These are phyloP conservation scores for Gynochthodes officinalis DNA, from an alignment of 257 asterid genomes.

Conservation along the genomic window DNA sequence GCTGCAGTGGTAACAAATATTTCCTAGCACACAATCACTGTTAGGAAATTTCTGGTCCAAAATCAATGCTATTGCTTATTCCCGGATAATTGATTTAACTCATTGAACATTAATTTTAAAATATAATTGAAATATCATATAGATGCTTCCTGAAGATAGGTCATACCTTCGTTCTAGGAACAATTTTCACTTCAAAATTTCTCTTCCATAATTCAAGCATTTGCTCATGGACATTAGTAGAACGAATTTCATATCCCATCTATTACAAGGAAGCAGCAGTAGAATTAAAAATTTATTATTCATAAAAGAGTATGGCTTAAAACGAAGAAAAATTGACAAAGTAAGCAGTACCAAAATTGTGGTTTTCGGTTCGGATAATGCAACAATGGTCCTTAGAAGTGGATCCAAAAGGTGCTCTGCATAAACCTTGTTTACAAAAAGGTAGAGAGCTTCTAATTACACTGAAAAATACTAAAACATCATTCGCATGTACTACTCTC, in stretches of 20 bases:
- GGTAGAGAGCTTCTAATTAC: background rate
- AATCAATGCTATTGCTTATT: background rate
- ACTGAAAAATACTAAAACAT: constrained; percentile 13
- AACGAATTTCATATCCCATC: constrained; percentile 95
- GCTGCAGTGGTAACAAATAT: background rate
- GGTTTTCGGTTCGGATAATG: constrained; percentile 84
- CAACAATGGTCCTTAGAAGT: constrained; percentile 75
- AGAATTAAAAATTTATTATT: background rate
- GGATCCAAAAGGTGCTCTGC: constrained; percentile 96
- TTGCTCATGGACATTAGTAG: constrained; percentile 83
- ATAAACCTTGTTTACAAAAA: constrained; percentile 57
- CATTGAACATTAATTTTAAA: background rate
- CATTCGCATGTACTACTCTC: background rate
- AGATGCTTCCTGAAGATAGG: background rate
- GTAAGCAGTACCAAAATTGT: constrained; percentile 61
- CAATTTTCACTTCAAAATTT: constrained; percentile 65
- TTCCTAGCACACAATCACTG: background rate
- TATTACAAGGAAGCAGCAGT: constrained; percentile 26
- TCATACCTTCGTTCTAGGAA: constrained; percentile 77
- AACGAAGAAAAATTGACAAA: background rate
- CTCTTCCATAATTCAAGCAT: constrained; percentile 86
- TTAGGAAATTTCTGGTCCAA: constrained; percentile 3
- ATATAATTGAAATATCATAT: background rate
- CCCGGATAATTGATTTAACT: background rate
- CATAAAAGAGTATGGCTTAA: background rate